These are phyloP conservation scores for Zymoseptoria crescenta DNA, from an alignment of 2,329 filamentous ascomycete species.

Conservation along the genomic window DNA sequence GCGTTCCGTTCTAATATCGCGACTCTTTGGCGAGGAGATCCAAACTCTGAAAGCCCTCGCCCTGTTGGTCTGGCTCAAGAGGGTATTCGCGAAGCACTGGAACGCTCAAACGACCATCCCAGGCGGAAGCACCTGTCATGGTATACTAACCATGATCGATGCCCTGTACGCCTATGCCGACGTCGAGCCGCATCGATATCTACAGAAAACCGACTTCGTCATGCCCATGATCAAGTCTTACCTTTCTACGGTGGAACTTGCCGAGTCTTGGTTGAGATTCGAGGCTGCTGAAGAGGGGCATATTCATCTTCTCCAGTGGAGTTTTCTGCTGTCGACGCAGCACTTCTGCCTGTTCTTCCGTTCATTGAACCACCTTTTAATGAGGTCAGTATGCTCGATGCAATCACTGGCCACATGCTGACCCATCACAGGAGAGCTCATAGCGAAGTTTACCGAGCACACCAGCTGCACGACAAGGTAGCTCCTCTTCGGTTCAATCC, in stretches of 20 bases:
- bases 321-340: conserved; percentile 68
- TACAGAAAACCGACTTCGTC: conserved; percentile 2
- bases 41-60: background rate
- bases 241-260: conserved; percentile 4
- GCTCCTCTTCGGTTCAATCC: background rate
- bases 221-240: conserved; percentile 9
- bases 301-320: conserved; percentile 70
- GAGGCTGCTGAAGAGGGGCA: conserved; percentile 39
- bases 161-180: background rate
- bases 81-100: conserved; percentile 12
- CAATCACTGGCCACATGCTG: conserved; percentile 1
- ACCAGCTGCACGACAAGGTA: background rate
- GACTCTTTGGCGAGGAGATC: background rate
- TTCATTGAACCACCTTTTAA: conserved; percentile 75
- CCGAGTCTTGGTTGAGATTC: conserved; percentile 1
- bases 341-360: conserved; percentile 77
- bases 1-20: background rate
- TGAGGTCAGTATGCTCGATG: conserved; percentile 44
- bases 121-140: conserved; percentile 3
- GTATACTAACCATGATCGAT: conserved; percentile 8
- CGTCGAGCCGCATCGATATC: background rate
- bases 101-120: conserved; percentile 3
- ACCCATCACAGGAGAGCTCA: conserved; percentile 2
- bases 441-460: background rate
- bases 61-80: conserved; percentile 15